Percentiles rank a stretch among this genome's conserved stretches.
phyloP scores from a whole-genome alignment of 2,329 filamentous ascomycete species.

The Penicillium sp. region DNA sequence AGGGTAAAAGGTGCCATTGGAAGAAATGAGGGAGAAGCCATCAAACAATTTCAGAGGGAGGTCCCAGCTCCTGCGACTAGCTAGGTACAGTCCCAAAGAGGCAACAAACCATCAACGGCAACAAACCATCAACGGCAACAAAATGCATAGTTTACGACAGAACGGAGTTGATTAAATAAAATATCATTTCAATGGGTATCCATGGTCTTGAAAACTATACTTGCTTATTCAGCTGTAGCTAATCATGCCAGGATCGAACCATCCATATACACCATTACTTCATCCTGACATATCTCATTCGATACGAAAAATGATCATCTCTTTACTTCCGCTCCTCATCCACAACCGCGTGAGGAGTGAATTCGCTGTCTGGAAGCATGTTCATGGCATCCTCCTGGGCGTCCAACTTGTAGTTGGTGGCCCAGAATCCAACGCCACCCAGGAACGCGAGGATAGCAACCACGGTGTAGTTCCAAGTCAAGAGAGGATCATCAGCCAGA shows the following conservation, averaged over 20 bases:
- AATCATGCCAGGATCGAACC: neutral
- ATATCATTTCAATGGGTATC: neutral
- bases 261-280: slow-evolving; percentile 1
- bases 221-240: neutral
- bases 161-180: neutral
- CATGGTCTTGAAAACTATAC: neutral
- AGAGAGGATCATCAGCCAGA: slow-evolving; percentile 62
- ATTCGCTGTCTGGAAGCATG: slow-evolving; percentile 29
- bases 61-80: too few relatives aligned
- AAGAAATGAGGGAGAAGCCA: too few relatives aligned
- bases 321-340: slow-evolving; percentile 18
- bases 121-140: neutral
- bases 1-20: too few relatives aligned
- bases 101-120: too few relatives aligned
- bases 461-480: slow-evolving; percentile 70
- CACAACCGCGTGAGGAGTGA: neutral
- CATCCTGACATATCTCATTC: neutral
- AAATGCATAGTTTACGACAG: neutral
- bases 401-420: slow-evolving; percentile 66
- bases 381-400: slow-evolving; percentile 68
- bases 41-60: too few relatives aligned
- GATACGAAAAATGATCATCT: neutral
- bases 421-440: slow-evolving; percentile 67
- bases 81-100: too few relatives aligned
- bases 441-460: slow-evolving; percentile 63